Conservation (phyloP, 2,329 filamentous ascomycete species). For the Gremmenia infestans region DNA sequence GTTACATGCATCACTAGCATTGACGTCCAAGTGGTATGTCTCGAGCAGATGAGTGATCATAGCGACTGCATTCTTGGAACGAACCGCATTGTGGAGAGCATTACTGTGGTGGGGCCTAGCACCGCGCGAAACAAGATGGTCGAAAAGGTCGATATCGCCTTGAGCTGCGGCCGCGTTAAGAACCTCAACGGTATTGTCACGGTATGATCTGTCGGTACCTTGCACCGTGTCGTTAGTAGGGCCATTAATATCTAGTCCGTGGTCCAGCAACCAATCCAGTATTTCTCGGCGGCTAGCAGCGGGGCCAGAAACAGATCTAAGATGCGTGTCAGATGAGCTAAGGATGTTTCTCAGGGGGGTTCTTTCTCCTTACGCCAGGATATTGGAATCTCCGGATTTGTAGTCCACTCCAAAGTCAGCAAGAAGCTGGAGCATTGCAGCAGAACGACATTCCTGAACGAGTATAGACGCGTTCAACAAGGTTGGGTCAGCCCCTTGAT, state of each 20-base stretch:
- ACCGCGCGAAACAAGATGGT: slow-evolving; percentile 6
- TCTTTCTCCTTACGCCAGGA: not conserved
- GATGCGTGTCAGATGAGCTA: not conserved
- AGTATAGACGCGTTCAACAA: not conserved
- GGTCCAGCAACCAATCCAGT: slow-evolving; percentile 9
- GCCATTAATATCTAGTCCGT: slow-evolving; percentile 9
- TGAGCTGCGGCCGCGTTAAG: slow-evolving; percentile 4
- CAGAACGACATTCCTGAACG: not conserved
- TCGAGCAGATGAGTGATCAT: slow-evolving; percentile 8
- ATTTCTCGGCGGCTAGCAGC: not conserved
- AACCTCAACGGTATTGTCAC: slow-evolving; percentile 5
- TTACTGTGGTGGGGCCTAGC: slow-evolving; percentile 3
- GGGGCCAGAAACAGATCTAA: not conserved
- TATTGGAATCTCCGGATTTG: slow-evolving; percentile 1
- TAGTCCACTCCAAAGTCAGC: slow-evolving; percentile 1
- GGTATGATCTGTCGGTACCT: not conserved
- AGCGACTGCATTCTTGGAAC: slow-evolving; percentile 1
- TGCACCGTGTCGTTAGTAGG: not conserved
- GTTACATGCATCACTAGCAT: not conserved
- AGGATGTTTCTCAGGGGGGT: not conserved
- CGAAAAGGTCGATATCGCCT: slow-evolving; percentile 9
- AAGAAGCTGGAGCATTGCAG: not conserved
- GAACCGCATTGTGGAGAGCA: slow-evolving; percentile 1
- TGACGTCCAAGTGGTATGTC: slow-evolving; percentile 7
- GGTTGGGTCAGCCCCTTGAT: not conserved